These are phyloP conservation scores for Colletotrichum sp. DNA, from an alignment of 2,329 filamentous ascomycete species.

Conservation along the genomic window DNA sequence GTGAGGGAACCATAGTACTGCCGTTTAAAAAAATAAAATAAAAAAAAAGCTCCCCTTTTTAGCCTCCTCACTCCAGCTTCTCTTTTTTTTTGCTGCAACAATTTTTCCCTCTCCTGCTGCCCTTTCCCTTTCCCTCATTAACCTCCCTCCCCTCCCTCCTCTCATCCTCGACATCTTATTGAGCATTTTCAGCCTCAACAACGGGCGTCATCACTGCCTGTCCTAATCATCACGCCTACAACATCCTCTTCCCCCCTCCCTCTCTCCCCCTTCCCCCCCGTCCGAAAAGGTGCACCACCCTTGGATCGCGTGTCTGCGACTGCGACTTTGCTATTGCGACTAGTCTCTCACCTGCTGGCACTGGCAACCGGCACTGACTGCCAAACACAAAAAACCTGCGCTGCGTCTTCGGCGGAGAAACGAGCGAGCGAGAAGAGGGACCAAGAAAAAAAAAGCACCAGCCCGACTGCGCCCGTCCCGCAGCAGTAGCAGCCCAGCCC, in stretches of 20 bases:
- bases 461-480: slow-evolving; percentile 16
- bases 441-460: not conserved
- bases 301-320: slow-evolving; percentile 7
- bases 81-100: slow-evolving; percentile 16
- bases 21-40: not conserved
- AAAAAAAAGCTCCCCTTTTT: slow-evolving; percentile 18
- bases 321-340: slow-evolving; percentile 2
- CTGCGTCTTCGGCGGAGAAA: slow-evolving; percentile 18
- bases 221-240: not conserved
- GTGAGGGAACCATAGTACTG: not conserved
- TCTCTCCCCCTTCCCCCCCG: not conserved
- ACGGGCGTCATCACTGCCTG: not conserved
- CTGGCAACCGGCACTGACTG: not conserved
- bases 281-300: not conserved
- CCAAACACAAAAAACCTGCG: not conserved
- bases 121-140: slow-evolving; percentile 19
- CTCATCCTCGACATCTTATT: not conserved
- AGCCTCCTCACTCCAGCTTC: slow-evolving; percentile 17
- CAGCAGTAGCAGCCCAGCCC: not conserved
- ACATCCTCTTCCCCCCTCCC: not conserved
- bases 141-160: slow-evolving; percentile 14
- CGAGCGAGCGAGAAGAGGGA: not conserved
- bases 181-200: not conserved
- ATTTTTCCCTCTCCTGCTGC: slow-evolving; percentile 13
- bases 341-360: not conserved